Percentiles rank a stretch among this genome's conserved stretches.
These are phyloP conservation scores for Pseudocercospora macadamiae DNA, from an alignment of 2,329 filamentous ascomycete species.

Conservation along the genomic window DNA sequence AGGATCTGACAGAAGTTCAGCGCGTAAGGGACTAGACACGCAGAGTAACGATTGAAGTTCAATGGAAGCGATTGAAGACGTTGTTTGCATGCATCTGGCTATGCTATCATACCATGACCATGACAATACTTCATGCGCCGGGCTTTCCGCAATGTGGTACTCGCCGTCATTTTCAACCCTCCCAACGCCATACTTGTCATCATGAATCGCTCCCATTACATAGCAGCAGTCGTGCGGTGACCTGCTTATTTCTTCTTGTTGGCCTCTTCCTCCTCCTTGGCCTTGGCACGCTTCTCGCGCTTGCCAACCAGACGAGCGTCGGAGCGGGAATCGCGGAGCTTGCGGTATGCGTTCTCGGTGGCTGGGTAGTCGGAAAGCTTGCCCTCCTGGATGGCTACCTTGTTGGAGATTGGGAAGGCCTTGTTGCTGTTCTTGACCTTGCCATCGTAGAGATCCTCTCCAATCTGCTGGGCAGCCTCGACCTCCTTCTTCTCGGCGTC, in stretches of 20 bases:
- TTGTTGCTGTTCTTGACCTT: conserved; percentile 46
- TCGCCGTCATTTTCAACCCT: conserved; percentile 20
- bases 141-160: conserved; percentile 26
- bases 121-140: conserved; percentile 26
- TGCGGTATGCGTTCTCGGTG: conserved; percentile 85
- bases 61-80: conserved; percentile 30
- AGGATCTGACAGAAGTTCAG: no score
- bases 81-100: conserved; percentile 27
- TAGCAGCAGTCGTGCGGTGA: not conserved
- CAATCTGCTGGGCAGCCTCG: conserved; percentile 64
- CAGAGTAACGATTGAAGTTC: no score
- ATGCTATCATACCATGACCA: conserved; percentile 25
- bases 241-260: conserved; percentile 75
- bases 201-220: conserved; percentile 26
- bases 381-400: conserved; percentile 75
- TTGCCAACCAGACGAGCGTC: conserved; percentile 80
- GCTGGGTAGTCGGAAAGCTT: conserved; percentile 70
- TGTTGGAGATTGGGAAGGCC: conserved; percentile 73
- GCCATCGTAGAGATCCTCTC: conserved; percentile 50
- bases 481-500: conserved; percentile 84
- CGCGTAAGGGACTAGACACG: no score
- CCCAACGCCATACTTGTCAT: conserved; percentile 29
- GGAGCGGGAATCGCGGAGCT: conserved; percentile 80
- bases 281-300: conserved; percentile 91
- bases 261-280: conserved; percentile 80